Conservation (phyloP, 2,329 filamentous ascomycete species). For the Elsinoe perseae region DNA sequence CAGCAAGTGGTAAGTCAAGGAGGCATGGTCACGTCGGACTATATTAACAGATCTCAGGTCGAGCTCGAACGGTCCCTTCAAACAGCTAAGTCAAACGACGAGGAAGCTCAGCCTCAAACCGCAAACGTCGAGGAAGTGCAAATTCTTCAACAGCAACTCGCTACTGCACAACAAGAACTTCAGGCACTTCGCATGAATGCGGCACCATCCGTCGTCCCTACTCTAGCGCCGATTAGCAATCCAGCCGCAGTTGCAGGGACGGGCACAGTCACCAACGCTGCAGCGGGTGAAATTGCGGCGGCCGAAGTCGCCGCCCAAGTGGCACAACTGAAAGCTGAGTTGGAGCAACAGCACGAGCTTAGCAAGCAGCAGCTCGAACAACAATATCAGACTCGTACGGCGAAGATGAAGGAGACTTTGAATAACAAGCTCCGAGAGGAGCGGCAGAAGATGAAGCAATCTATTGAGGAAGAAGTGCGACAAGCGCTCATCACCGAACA, state of each 20-base stretch:
- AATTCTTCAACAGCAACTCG: constrained; percentile 36
- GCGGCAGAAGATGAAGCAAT: constrained; percentile 30
- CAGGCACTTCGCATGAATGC: constrained; percentile 36
- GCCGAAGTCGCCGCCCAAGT: constrained; percentile 44
- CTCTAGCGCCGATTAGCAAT: background rate
- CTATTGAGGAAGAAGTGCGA: constrained; percentile 26
- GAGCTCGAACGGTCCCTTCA: constrained; percentile 17
- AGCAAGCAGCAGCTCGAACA: constrained; percentile 41
- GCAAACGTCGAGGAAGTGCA: constrained; percentile 27
- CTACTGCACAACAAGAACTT: constrained; percentile 38
- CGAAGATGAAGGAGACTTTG: constrained; percentile 60
- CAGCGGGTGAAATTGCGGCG: constrained; percentile 29
- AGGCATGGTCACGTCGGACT: background rate
- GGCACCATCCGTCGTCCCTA: constrained; percentile 5
- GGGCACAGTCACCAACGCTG: constrained; percentile 15
- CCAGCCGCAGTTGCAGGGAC: too few relatives aligned
- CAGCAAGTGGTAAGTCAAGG: constrained; percentile 40
- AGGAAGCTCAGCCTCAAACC: constrained; percentile 6
- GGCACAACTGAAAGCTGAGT: constrained; percentile 30
- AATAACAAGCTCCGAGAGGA: constrained; percentile 58
- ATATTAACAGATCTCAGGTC: constrained; percentile 13
- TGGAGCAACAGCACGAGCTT: constrained; percentile 32
- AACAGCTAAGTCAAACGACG: constrained; percentile 20
- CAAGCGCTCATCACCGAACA: constrained; percentile 35
- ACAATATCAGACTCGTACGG: constrained; percentile 49